Conservation (phyloP, 179 eudicot genomes). For the Camellia oleifera region DNA sequence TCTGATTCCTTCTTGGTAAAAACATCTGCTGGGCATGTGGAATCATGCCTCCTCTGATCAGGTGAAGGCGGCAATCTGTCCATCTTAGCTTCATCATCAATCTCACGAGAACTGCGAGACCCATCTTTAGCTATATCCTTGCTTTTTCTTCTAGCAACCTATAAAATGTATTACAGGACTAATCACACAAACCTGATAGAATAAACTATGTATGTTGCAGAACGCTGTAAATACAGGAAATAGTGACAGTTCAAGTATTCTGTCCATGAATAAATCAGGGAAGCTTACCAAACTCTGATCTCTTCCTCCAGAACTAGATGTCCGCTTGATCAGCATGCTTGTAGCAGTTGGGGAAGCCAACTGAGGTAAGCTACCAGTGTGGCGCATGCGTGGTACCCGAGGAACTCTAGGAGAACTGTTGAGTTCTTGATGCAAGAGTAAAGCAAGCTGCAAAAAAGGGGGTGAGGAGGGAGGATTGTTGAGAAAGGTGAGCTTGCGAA, state of each 20-base stretch:
- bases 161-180: conserved; percentile 9
- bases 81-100: conserved; percentile 49
- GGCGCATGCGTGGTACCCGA: conserved; percentile 91
- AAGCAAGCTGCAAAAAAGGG: conserved; percentile 74
- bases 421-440: conserved; percentile 89
- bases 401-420: conserved; percentile 99
- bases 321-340: conserved; percentile 64
- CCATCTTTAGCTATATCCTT: conserved; percentile 57
- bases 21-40: conserved; percentile 40
- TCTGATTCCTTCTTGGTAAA: conserved; percentile 45
- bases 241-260: conserved; percentile 6
- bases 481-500: neutral
- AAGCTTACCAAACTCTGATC: conserved; percentile 58
- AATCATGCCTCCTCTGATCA: conserved; percentile 42
- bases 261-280: conserved; percentile 2
- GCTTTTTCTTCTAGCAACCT: conserved; percentile 72
- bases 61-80: conserved; percentile 50
- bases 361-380: conserved; percentile 84
- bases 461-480: neutral
- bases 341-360: conserved; percentile 60
- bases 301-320: conserved; percentile 71
- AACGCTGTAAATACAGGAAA: conserved; percentile 2
- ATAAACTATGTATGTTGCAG: neutral
- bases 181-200: neutral
- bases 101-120: conserved; percentile 50